Conservation (phyloP, 805 yeast species). For the Blastobotrys attinorum region DNA sequence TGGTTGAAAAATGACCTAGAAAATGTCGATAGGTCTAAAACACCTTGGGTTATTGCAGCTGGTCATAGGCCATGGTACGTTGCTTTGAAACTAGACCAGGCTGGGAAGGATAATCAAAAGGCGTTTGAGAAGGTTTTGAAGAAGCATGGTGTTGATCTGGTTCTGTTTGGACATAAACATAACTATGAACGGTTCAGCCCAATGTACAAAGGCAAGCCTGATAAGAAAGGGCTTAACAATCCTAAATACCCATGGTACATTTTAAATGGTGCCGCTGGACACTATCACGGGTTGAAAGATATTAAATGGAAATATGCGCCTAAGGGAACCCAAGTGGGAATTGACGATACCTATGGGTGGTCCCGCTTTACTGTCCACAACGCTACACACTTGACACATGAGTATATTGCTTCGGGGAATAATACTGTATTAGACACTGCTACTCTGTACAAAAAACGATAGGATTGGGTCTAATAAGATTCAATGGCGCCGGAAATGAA, state of each 20-base stretch:
- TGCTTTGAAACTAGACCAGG: conserved; percentile 2
- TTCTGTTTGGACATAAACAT: conserved; percentile 22
- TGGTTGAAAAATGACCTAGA: conserved; percentile 26
- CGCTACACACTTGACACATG: conserved; percentile 26
- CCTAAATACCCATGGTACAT: conserved; percentile 28
- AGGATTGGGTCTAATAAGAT: no score
- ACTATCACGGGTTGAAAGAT: conserved; percentile 24
- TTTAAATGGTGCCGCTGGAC: conserved; percentile 27
- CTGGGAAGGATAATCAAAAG: no score
- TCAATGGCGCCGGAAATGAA: no score
- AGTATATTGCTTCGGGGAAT: conserved; percentile 22
- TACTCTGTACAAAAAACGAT: conserved; percentile 23
- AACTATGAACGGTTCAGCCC: conserved; percentile 20
- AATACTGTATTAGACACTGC: conserved; percentile 23
- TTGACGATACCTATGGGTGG: conserved; percentile 21
- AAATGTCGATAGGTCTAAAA: conserved; percentile 22
- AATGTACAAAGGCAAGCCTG: conserved; percentile 18
- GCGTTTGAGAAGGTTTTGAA: conserved; percentile 20
- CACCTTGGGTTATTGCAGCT: conserved; percentile 25
- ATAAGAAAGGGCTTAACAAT: conserved; percentile 24
- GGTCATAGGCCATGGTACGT: conserved; percentile 30
- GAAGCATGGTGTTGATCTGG: conserved; percentile 21
- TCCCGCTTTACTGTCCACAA: conserved; percentile 25
- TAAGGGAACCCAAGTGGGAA: background rate
- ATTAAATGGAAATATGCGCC: background rate